These are phyloP conservation scores for Saturnispora gosingensis DNA, from an alignment of 805 yeast species.

Conservation along the genomic window DNA sequence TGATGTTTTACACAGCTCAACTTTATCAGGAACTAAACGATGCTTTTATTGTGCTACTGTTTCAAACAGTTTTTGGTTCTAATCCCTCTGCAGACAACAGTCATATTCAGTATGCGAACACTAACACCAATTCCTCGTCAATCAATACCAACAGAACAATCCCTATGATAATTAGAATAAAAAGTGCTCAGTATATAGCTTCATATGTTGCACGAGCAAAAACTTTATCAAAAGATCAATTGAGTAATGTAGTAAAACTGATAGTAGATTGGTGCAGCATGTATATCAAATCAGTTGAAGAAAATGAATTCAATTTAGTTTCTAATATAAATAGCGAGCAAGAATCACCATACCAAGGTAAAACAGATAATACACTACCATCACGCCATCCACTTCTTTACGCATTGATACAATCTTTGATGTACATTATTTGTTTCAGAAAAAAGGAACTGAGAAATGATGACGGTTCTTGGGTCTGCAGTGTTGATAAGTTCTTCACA, in stretches of 20 bases:
- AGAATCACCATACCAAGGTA: slow-evolving; percentile 10
- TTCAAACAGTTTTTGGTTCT: slow-evolving; percentile 73
- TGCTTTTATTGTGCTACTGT: slow-evolving; percentile 68
- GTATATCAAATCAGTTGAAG: slow-evolving; percentile 49
- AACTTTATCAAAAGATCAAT: slow-evolving; percentile 58
- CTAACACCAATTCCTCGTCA: neutral
- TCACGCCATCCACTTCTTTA: slow-evolving; percentile 46
- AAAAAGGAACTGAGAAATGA: slow-evolving; percentile 40
- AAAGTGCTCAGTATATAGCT: slow-evolving; percentile 85
- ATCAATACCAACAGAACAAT: neutral
- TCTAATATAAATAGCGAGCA: neutral
- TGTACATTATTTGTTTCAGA: slow-evolving; percentile 88
- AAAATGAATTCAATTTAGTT: slow-evolving; percentile 39
- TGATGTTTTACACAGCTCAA: slow-evolving; percentile 74
- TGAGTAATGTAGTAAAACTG: slow-evolving; percentile 74
- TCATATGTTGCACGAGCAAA: slow-evolving; percentile 86
- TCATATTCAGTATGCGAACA: slow-evolving; percentile 1
- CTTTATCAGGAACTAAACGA: slow-evolving; percentile 76
- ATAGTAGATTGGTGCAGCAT: slow-evolving; percentile 69
- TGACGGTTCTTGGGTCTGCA: slow-evolving; percentile 58
- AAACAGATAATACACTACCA: slow-evolving; percentile 13
- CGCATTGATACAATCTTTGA: slow-evolving; percentile 81
- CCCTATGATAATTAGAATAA: slow-evolving; percentile 55
- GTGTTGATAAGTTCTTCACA: slow-evolving; percentile 78
- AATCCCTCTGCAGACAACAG: slow-evolving; percentile 40